Conservation (phyloP, 2,329 filamentous ascomycete genomes). For the Tothia fuscella region DNA sequence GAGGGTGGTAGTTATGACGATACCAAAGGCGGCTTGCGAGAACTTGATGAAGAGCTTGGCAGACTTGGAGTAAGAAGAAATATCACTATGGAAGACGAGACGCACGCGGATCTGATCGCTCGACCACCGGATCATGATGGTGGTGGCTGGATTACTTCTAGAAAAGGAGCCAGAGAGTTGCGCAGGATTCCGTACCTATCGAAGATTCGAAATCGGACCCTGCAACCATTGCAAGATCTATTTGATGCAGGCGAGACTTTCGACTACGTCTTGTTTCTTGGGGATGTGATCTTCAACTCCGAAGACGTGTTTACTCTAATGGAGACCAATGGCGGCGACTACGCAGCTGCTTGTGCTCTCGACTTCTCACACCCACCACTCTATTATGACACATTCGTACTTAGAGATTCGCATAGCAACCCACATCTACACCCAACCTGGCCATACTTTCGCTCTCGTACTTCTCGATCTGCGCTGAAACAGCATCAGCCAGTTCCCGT, state of each 20-base stretch:
- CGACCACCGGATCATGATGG: slow-evolving; percentile 38
- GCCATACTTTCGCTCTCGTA: slow-evolving; percentile 44
- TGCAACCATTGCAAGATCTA: slow-evolving; percentile 46
- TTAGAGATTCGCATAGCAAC: slow-evolving; percentile 40
- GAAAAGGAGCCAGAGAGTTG: slow-evolving; percentile 39
- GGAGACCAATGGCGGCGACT: slow-evolving; percentile 45
- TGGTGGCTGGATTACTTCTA: slow-evolving; percentile 51
- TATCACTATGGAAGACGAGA: slow-evolving; percentile 46
- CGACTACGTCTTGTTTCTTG: slow-evolving; percentile 50
- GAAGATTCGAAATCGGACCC: slow-evolving; percentile 48
- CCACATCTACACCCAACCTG: slow-evolving; percentile 42
- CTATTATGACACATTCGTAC: slow-evolving; percentile 53
- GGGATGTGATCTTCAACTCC: slow-evolving; percentile 51
- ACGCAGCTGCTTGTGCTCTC: slow-evolving; percentile 50
- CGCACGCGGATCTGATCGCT: slow-evolving; percentile 45
- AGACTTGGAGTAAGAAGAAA: slow-evolving; percentile 40
- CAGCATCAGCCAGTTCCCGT: slow-evolving; percentile 44
- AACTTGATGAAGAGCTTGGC: slow-evolving; percentile 44
- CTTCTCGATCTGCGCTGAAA: slow-evolving; percentile 43
- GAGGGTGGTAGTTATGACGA: slow-evolving; percentile 61
- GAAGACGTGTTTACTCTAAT: slow-evolving; percentile 45
- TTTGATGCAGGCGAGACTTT: slow-evolving; percentile 39
- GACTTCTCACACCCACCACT: slow-evolving; percentile 44
- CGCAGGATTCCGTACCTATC: slow-evolving; percentile 60
- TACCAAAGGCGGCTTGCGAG: slow-evolving; percentile 48